Evolutionary conservation across 129 eudicot genomes (phyloP).

Genomic region (Helianthus annuus): HanXRQr2.0-SUNRISE NC_035445.2:157979861-157980360

Average conservation of each 20-base stretch:
- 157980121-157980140: not conserved
- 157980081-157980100: not conserved
- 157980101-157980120: not conserved
- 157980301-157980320: too few relatives aligned
- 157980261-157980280: too few relatives aligned
- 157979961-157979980: constrained; percentile 56
- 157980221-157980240: too few relatives aligned
- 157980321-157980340: too few relatives aligned
- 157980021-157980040: constrained; percentile 41
- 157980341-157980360: too few relatives aligned
- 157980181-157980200: not conserved
- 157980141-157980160: not conserved
- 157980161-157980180: too few relatives aligned
- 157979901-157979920: constrained; percentile 44
- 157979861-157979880: constrained; percentile 57
- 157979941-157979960: constrained; percentile 37
- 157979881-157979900: constrained; percentile 57
- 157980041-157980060: not conserved
- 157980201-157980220: not conserved
- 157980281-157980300: too few relatives aligned
- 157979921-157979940: constrained; percentile 47
- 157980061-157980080: not conserved
- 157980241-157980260: too few relatives aligned
- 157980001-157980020: constrained; percentile 40
- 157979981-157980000: constrained; percentile 40